Percentiles rank a stretch among this genome's conserved stretches.
phyloP scores from a whole-genome alignment of 2,329 filamentous ascomycete genomes.

The Bimuria novae-zelandiae region DNA sequence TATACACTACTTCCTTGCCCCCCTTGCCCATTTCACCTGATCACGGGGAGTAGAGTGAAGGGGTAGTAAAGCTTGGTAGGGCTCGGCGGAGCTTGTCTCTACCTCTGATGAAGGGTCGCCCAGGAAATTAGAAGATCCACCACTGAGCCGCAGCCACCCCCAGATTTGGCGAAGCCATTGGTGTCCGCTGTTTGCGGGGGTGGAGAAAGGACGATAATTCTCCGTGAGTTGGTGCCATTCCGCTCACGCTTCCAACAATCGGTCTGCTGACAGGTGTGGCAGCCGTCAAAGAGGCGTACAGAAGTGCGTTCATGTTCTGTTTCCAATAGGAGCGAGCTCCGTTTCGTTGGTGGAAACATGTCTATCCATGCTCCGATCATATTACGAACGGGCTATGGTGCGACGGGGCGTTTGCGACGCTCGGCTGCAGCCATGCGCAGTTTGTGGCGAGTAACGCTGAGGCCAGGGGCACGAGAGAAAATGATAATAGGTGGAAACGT shows the following conservation, averaged over 20 bases:
- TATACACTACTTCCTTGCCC: neutral
- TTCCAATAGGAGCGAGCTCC: neutral
- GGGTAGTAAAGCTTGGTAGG: slow-evolving; percentile 35
- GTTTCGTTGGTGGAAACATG: slow-evolving; percentile 16
- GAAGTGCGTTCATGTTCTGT: no score
- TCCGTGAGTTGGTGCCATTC: neutral
- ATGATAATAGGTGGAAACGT: no score
- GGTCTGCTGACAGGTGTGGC: neutral
- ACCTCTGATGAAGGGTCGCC: slow-evolving; percentile 26
- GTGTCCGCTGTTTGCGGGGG: neutral
- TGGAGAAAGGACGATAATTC: slow-evolving; percentile 2
- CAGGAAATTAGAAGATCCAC: slow-evolving; percentile 22
- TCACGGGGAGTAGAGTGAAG: no score
- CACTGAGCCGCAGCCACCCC: neutral
- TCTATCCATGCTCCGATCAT: slow-evolving; percentile 1
- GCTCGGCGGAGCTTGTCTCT: slow-evolving; percentile 33
- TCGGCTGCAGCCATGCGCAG: neutral
- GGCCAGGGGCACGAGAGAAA: no score
- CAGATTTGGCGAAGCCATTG: neutral
- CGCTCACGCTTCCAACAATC: no score
- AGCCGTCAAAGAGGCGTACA: no score
- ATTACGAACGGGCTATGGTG: slow-evolving; percentile 10
- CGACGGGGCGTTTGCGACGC: slow-evolving; percentile 3
- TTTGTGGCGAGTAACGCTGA: no score
- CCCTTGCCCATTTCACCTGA: neutral